These are phyloP conservation scores for Verticillium nonalfalfae DNA, from an alignment of 2,329 filamentous ascomycete genomes.

Conservation along the genomic window DNA sequence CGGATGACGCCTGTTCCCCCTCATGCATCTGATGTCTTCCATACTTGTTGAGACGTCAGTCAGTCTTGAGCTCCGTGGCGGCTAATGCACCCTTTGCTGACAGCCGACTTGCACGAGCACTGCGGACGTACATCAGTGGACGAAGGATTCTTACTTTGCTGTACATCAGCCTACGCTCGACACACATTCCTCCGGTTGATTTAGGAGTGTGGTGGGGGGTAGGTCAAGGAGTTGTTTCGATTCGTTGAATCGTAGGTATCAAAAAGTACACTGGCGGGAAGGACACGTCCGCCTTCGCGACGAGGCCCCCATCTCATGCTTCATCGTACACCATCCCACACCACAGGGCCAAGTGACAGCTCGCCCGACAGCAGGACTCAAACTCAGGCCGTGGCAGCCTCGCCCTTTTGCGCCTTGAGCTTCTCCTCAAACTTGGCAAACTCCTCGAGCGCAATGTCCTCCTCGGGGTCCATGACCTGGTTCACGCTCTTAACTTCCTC, in stretches of 20 bases:
- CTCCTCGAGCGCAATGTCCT: slow-evolving; percentile 78
- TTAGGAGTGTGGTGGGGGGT: not conserved
- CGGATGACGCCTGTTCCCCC: too few relatives aligned
- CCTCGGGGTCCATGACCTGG: slow-evolving; percentile 86
- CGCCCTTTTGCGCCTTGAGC: slow-evolving; percentile 47
- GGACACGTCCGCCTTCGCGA: not conserved
- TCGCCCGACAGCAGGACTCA: not conserved
- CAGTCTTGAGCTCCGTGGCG: too few relatives aligned
- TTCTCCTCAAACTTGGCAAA: slow-evolving; percentile 96
- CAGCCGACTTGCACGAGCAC: too few relatives aligned
- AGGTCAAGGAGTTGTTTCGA: slow-evolving; percentile 4
- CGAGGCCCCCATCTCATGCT: not conserved
- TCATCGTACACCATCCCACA: not conserved
- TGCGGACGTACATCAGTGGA: too few relatives aligned
- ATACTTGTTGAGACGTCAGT: too few relatives aligned
- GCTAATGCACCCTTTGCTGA: too few relatives aligned
- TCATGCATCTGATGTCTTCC: too few relatives aligned
- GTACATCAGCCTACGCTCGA: too few relatives aligned
- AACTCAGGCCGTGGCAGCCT: slow-evolving; percentile 12
- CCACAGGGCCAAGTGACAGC: not conserved
- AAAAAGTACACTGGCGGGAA: not conserved
- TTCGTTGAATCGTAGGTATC: not conserved
- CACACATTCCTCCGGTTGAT: not conserved
- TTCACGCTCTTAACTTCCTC: slow-evolving; percentile 92
- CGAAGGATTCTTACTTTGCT: too few relatives aligned